Conservation (phyloP, 2,329 filamentous ascomycete species). For the Diaporthe vaccinii region DNA sequence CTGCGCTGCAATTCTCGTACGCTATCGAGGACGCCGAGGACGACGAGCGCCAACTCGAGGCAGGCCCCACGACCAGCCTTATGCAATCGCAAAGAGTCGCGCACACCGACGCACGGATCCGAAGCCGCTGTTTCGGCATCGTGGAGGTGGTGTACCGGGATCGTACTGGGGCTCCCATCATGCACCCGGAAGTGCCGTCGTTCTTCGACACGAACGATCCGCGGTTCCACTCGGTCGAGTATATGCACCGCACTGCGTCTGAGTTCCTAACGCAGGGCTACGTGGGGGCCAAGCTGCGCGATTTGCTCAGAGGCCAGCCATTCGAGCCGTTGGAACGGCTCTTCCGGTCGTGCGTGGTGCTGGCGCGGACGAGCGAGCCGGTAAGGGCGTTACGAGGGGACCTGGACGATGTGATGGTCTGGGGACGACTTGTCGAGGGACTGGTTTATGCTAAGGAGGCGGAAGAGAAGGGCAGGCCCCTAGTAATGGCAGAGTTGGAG, state of each 20-base stretch:
- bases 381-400: not conserved
- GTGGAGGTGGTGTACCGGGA: no score
- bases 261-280: not conserved
- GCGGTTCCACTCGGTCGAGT: not conserved
- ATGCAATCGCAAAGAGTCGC: no score
- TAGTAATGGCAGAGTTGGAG: not conserved
- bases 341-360: not conserved
- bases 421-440: not conserved
- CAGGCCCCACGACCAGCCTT: no score
- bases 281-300: not conserved
- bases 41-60: no score
- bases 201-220: constrained; percentile 2
- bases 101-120: no score
- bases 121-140: no score
- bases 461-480: not conserved
- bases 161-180: no score
- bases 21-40: no score
- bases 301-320: not conserved
- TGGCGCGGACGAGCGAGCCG: not conserved
- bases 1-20: no score
- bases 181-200: not conserved
- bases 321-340: not conserved
- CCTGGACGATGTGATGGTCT: not conserved
- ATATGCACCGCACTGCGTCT: not conserved
- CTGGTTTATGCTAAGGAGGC: not conserved